Percentiles rank a stretch among this genome's conserved stretches.
phyloP scores from a whole-genome alignment of 768 basidiomycete species.

The Auricularia auricula-judae region DNA sequence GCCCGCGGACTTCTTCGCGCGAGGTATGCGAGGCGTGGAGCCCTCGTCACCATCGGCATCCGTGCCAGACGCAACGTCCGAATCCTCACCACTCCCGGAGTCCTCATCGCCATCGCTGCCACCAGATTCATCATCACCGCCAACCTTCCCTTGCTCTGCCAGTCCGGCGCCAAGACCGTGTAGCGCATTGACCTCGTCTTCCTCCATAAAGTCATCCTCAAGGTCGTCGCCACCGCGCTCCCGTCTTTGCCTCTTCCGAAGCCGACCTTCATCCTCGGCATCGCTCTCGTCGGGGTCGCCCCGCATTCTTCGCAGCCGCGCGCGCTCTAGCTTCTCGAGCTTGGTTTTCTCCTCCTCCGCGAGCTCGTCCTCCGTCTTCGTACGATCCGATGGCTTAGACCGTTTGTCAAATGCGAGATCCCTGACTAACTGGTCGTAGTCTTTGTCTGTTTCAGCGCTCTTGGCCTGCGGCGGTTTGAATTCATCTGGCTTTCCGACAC shows the following conservation, averaged over 20 bases:
- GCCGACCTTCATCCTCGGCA: slow-evolving; percentile 50
- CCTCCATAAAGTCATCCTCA: slow-evolving; percentile 61
- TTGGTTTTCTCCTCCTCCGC: slow-evolving; percentile 80
- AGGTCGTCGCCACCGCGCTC: slow-evolving; percentile 73
- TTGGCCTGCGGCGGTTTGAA: slow-evolving; percentile 4
- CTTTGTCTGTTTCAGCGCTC: slow-evolving; percentile 32
- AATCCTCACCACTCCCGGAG: slow-evolving; percentile 3
- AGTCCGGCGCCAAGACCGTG: slow-evolving; percentile 26
- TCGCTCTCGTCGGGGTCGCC: slow-evolving; percentile 54
- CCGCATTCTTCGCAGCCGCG: slow-evolving; percentile 70
- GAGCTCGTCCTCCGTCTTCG: slow-evolving; percentile 92
- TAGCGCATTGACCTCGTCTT: slow-evolving; percentile 19
- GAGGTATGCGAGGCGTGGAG: slow-evolving; percentile 30
- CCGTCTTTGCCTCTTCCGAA: slow-evolving; percentile 37
- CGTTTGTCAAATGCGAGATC: slow-evolving; percentile 89
- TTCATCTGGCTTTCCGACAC: slow-evolving; percentile 21
- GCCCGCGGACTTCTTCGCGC: slow-evolving; percentile 18
- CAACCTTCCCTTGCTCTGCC: slow-evolving; percentile 15
- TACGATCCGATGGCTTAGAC: slow-evolving; percentile 87
- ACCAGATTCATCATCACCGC: slow-evolving; percentile 8
- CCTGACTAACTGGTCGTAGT: slow-evolving; percentile 88
- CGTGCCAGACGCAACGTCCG: slow-evolving; percentile 20
- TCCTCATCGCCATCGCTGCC: slow-evolving; percentile 13
- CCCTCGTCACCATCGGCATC: slow-evolving; percentile 21
- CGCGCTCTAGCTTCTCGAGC: slow-evolving; percentile 76